These are phyloP conservation scores for Vaccinium darrowii DNA, from an alignment of 148 eudicot genomes.

Conservation along the genomic window DNA sequence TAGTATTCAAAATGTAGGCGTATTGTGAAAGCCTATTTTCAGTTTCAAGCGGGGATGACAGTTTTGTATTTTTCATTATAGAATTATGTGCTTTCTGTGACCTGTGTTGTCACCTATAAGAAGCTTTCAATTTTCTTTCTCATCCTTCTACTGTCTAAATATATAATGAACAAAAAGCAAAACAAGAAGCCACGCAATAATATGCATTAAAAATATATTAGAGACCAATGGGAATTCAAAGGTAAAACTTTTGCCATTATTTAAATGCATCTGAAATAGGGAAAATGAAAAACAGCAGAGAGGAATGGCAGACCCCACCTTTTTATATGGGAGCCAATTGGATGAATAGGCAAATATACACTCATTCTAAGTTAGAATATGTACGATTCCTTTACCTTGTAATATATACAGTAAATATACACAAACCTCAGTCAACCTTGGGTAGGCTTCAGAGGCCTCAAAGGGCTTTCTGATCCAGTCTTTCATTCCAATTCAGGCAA, in stretches of 20 bases:
- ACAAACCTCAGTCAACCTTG: conserved; percentile 15
- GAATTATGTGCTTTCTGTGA: not conserved
- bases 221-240: not conserved
- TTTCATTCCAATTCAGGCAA: conserved; percentile 96
- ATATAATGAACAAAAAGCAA: not conserved
- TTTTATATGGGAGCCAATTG: conserved; percentile 3
- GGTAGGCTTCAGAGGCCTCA: conserved; percentile 25
- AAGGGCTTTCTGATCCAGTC: conserved; percentile 93
- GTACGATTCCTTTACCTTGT: conserved; percentile 15
- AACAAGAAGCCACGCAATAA: not conserved
- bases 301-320: not conserved
- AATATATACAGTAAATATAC: conserved; percentile 44
- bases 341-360: not conserved
- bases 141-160: not conserved
- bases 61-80: not conserved
- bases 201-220: not conserved
- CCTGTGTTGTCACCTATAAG: not conserved
- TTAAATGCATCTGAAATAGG: not conserved
- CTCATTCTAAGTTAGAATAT: conserved; percentile 23
- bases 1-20: not conserved
- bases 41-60: not conserved
- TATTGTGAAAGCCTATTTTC: not conserved
- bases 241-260: not conserved
- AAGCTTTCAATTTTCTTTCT: not conserved
- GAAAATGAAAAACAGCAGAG: not conserved